A percentile compares a stretch with the other conserved stretches of the same genome.
Evolutionary conservation across 805 yeast species (phyloP).

Genomic region (Pichia nakasei): DNA sequence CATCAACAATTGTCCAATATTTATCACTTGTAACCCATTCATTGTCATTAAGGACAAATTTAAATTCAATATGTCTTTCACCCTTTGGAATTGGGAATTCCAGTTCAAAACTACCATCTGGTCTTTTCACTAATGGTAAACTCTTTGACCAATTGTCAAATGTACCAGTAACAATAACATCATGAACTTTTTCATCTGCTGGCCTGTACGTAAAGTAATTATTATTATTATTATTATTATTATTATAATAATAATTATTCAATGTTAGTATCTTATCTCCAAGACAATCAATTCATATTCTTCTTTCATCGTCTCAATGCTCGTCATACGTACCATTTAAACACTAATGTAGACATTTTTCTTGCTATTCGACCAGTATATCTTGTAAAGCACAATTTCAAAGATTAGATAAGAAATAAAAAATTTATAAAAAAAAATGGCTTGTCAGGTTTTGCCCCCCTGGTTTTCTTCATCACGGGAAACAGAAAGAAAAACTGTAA

Average conservation of each 20-base stretch:
- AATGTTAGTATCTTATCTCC: background rate
- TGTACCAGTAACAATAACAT: constrained; percentile 50
- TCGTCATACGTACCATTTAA: constrained; percentile 6
- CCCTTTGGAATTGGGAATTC: constrained; percentile 23
- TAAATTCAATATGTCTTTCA: constrained; percentile 30
- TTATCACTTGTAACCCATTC: constrained; percentile 40
- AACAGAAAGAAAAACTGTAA: no score
- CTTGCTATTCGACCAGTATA: no score
- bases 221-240: no score
- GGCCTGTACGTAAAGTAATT: constrained; percentile 17
- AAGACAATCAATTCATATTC: background rate
- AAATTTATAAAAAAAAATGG: no score
- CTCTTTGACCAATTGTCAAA: constrained; percentile 51
- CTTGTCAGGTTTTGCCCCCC: no score
- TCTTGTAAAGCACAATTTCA: no score
- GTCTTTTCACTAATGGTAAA: constrained; percentile 37
- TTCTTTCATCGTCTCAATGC: no score
- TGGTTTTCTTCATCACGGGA: no score
- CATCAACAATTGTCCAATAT: constrained; percentile 38
- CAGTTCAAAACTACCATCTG: constrained; percentile 27
- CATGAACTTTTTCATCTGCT: constrained; percentile 13
- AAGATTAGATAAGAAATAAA: background rate
- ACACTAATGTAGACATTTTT: constrained; percentile 2
- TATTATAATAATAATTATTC: no score
- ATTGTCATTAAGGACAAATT: constrained; percentile 49